Evolutionary conservation across 2,329 filamentous ascomycete species (phyloP).

Genomic region (Beauveria pseudobassiana): DNA sequence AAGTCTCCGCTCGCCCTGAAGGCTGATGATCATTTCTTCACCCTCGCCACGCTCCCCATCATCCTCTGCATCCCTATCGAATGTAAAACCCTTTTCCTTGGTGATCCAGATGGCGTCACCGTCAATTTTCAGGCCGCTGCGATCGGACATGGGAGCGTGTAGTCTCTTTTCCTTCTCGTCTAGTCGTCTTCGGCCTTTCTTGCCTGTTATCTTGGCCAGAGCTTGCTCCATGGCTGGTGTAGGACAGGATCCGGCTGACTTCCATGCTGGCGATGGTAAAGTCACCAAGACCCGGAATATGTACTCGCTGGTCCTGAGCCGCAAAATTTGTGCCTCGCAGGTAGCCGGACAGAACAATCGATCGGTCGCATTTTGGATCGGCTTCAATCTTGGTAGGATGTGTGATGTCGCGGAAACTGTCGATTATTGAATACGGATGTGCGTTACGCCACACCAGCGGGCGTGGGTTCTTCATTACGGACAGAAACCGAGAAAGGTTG

Average conservation of each 20-base stretch:
- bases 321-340: constrained; percentile 91
- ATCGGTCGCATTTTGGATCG: constrained; percentile 82
- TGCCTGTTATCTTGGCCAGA: constrained; percentile 74
- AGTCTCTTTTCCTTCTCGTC: constrained; percentile 96
- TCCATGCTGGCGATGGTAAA: constrained; percentile 79
- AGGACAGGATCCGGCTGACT: constrained; percentile 85
- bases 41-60: constrained; percentile 74
- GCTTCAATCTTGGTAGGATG: constrained; percentile 87
- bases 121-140: constrained; percentile 90
- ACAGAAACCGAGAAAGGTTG: constrained; percentile 90
- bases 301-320: constrained; percentile 74
- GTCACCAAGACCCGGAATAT: constrained; percentile 89
- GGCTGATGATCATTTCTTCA: constrained; percentile 85
- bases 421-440: constrained; percentile 87
- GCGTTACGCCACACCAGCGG: constrained; percentile 96
- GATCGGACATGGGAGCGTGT: constrained; percentile 97
- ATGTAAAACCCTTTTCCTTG: constrained; percentile 64
- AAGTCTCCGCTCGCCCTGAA: constrained; percentile 75
- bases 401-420: constrained; percentile 92
- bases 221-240: constrained; percentile 88
- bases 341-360: constrained; percentile 87
- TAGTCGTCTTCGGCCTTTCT: constrained; percentile 68
- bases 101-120: constrained; percentile 93
- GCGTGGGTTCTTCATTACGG: constrained; percentile 97
- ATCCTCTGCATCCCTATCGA: constrained; percentile 58